Percentiles rank a stretch among this genome's conserved stretches.
phyloP scores from a whole-genome alignment of 176 grass and related monocot genomes.

The Oryza rufipogon region DNA sequence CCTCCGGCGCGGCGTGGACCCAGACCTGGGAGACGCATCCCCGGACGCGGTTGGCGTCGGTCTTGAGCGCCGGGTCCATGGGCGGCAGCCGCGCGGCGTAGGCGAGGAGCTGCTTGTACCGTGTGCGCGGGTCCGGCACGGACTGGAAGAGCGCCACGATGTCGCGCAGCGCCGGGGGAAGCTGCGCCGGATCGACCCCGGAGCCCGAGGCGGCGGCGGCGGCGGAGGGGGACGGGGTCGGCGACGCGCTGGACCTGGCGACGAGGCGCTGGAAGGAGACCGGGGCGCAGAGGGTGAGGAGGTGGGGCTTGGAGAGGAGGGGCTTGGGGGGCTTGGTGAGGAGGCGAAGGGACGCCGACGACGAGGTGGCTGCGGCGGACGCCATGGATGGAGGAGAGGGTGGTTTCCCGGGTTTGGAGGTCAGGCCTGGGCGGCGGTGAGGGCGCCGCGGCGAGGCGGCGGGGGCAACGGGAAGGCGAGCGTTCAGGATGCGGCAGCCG shows the following conservation, averaged over 20 bases:
- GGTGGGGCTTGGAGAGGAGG: constrained; percentile 44
- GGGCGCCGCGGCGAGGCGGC: too few species aligned
- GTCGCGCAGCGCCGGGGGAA: constrained; percentile 64
- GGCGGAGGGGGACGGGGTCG: constrained; percentile 34
- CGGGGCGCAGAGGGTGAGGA: constrained; percentile 52
- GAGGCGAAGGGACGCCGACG: constrained; percentile 25
- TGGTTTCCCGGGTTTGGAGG: too few species aligned
- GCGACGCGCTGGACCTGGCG: constrained; percentile 45
- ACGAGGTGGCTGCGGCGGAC: not conserved
- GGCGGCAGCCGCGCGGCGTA: constrained; percentile 75
- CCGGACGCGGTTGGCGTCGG: constrained; percentile 71
- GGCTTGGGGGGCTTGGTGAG: constrained; percentile 25
- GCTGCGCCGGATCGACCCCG: constrained; percentile 46
- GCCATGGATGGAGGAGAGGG: constrained; percentile 23
- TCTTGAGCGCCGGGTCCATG: constrained; percentile 71
- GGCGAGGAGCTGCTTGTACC: constrained; percentile 95
- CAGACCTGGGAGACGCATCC: constrained; percentile 88
- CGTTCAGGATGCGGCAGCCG: too few species aligned
- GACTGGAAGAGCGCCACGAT: constrained; percentile 84
- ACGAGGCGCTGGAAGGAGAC: constrained; percentile 78
- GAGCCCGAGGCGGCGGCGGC: not conserved
- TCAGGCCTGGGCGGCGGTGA: too few species aligned
- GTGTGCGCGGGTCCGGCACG: constrained; percentile 65
- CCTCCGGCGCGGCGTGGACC: constrained; percentile 74
- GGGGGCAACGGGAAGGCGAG: too few species aligned